Conservation (phyloP, 1,284 basidiomycete genomes). For the Cutaneotrichosporon mucoides region DNA sequence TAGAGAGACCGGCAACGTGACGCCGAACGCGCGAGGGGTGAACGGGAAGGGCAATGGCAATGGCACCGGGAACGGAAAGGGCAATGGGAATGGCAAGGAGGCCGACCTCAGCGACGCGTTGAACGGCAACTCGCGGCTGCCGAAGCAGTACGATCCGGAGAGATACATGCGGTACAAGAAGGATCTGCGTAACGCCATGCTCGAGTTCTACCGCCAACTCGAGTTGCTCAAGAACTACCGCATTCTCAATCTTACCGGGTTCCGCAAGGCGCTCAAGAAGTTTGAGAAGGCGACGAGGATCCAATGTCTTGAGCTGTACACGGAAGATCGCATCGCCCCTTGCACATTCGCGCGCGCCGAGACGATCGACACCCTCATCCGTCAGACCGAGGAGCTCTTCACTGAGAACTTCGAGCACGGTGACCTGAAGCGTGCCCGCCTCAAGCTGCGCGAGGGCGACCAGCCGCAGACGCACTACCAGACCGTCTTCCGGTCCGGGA, state of each 20-base stretch:
- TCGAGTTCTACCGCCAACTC: conserved; percentile 75
- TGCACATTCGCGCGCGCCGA: conserved; percentile 55
- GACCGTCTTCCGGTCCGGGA: conserved; percentile 69
- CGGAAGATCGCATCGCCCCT: conserved; percentile 61
- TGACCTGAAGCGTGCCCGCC: conserved; percentile 72
- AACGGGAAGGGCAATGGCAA: neutral
- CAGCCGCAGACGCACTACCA: conserved; percentile 66
- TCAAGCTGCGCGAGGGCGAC: conserved; percentile 60
- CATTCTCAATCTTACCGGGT: conserved; percentile 81
- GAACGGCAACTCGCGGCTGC: neutral
- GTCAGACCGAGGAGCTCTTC: conserved; percentile 68
- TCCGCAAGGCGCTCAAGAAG: conserved; percentile 88
- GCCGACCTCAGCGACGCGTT: neutral
- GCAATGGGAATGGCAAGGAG: neutral
- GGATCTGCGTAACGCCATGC: conserved; percentile 71
- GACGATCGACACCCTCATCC: conserved; percentile 63
- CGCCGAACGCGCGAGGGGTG: neutral
- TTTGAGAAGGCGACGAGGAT: conserved; percentile 77
- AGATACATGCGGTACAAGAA: conserved; percentile 78
- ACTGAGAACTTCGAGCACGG: conserved; percentile 73
- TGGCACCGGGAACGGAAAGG: neutral
- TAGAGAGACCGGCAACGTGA: neutral
- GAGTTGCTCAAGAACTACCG: conserved; percentile 83
- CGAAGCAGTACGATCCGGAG: conserved; percentile 61
- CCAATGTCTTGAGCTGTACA: conserved; percentile 63